A percentile compares a stretch with the other conserved stretches of the same genome.
phyloP scores from a whole-genome alignment of 1,284 basidiomycete species.

The Golubevia pallescens region DNA sequence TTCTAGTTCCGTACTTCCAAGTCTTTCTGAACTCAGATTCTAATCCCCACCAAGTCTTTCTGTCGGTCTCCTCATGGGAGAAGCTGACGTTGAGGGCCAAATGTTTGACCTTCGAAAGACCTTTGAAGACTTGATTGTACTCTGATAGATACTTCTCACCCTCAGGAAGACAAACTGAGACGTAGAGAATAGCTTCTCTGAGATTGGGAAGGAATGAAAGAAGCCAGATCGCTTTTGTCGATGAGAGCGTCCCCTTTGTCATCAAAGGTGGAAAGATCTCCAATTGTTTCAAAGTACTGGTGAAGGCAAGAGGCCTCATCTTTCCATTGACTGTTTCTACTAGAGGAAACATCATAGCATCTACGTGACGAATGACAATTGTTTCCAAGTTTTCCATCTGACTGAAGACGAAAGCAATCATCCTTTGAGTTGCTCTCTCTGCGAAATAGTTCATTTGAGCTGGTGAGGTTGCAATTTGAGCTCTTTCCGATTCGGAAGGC shows the following conservation, averaged over 20 bases:
- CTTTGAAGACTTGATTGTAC: too few species aligned
- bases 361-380: neutral
- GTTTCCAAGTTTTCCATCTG: neutral
- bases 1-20: neutral
- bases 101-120: neutral
- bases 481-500: too few species aligned
- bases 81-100: neutral
- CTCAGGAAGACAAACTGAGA: too few species aligned
- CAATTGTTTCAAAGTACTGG: neutral
- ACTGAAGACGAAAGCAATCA: neutral
- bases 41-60: neutral
- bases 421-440: neutral
- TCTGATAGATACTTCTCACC: too few species aligned
- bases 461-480: too few species aligned
- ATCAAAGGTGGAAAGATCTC: neutral
- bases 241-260: neutral
- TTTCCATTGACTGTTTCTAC: neutral
- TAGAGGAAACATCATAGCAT: neutral
- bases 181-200: too few species aligned
- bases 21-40: neutral
- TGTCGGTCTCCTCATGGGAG: neutral
- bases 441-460: too few species aligned
- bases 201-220: too few species aligned
- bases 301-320: neutral
- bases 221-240: neutral